Evolutionary conservation across 2,329 filamentous ascomycete genomes (phyloP), one percentile per base, ranked within the genome.

Genomic region (Penicillium sclerotigenum): DNA sequence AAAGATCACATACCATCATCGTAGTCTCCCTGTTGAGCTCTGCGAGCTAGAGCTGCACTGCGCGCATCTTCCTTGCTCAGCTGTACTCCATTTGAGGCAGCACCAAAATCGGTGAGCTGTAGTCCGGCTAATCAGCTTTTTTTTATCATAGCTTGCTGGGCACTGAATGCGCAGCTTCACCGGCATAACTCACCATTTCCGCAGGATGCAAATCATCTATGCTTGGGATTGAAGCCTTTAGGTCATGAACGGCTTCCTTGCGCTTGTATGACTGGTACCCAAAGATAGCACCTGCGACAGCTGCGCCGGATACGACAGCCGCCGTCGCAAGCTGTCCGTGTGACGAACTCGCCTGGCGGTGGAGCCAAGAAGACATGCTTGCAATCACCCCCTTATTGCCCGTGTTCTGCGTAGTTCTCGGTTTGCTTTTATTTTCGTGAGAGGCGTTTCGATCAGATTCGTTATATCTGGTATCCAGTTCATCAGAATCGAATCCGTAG

Each of bases 191-290:
- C 59, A 84, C 82, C 71, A 76, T 77, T 49, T 78, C 77, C 13
- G 81, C 75, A 60, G 74, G 74, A 67, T 84, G 79, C 36, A 77
- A 73, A 34, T 81, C 76, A 52, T 78, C 73, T 42, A 83, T 62
- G n/a, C 77, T 75, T 22, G 83, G 84, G 59, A 87, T 87, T 1
- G 83, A 85, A 41, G 79, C 80, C 64, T 87, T 87, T 55, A 87
- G 66, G 47, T 83, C 76, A 53, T 80, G 74, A 22, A 86, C 78
- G 47, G 79, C 80, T 62, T 82, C 81, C 66, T 78, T 79, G 56
- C 82, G 77, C 60, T 76, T 78, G 34, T 81, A 76, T 52, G 81
- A 77, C 66, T 86, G 83, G 51, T 82, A 78, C 3, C 82, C 81
- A 45, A 86, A 73, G 45, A 86, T 83, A 1, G 81, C 77, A 61